Evolutionary conservation across 257 asterid genomes (phyloP), one percentile per base, ranked within the genome.

Genomic region (Coffea canephora): DNA sequence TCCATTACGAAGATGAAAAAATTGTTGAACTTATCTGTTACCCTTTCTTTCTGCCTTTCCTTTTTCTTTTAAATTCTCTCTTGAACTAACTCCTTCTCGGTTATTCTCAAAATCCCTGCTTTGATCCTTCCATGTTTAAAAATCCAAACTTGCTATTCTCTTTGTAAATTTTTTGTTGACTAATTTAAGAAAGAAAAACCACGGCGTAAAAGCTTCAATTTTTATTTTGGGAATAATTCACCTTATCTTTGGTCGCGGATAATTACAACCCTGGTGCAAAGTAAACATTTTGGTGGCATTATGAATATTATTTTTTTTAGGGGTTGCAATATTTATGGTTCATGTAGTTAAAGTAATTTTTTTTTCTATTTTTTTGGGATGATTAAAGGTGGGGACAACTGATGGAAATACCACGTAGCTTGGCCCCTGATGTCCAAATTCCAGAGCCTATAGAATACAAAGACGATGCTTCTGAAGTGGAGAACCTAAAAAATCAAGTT

Each of bases 381-480:
- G 55, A 75, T 57, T 70, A 4, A 41, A 41, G 7, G 14, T 4
- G 69, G 18, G 12, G 6, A 0, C 11, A 61, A 76, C 68, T 45
- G 73, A 81, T 81, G 84, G 84, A 80, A 43, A 54, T 43, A 61
- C 54, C 62, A n/a, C 75, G 66, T 36, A 62, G 34, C 41, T 34
- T 80, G 75, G 62, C 19, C 4, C 72, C 71, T 54, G 77, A 80
- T 54, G 65, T 43, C n/a, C 80, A 69, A 57, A 41, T 67, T 31
- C 66, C 79, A 0, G 62, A 82, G 23, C 54, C 78, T 3, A 10
- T 71, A 52, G 85, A 74, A 70, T 50, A 15, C 21, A 71, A 68
- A 49, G 80, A 25, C 4, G 62, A 31, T 74, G 85, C 36, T 57
- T 74, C 50, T 34, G 72, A 62, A 34, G 50, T 69, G 54, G 77